Base-by-base conservation (phyloP, 2,329 filamentous ascomycete genomes). In the Delphinella strobiligena region DNA sequence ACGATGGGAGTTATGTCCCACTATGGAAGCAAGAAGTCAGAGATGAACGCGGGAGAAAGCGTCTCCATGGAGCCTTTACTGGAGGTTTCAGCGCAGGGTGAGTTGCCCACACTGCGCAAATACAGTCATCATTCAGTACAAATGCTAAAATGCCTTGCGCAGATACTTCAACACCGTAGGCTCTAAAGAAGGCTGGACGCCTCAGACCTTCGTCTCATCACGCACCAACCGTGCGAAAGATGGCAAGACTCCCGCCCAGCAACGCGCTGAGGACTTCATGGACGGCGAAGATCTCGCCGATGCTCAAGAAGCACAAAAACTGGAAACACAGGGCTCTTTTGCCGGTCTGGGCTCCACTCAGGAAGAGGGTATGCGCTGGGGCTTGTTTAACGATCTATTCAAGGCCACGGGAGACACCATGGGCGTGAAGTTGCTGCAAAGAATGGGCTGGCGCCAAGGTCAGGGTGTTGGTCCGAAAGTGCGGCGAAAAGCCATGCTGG, bases 1-100 rank as follows among this genome's bases (percentile, higher is more conserved):
- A 96, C 59, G 85, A 95, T 65, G 89, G 88, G 45, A 86, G 84
- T 31, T 96, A 88, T 56, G 75, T 94, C 12, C 91, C 91, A 0
- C 64, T 94, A n/a, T 96, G 91, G 87, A 94, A 96, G 66, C 91
- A 98, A 67, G 89, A 95, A 57, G 88, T 93, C 58, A 83, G 82
- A 43, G 91, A 98, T 62, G 91, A 95, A 56, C 79, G 79, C 49
- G 91, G 91, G 12, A 72, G 88, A 51, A 89, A 93, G 62, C 77
- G 91, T 39, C 71, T 98, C 3, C 91, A 98, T 61, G 91, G 91
- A 47, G 91, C 91, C 46, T 98, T 98, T 56, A 95, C 87, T 1
- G 91, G 91, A 51, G 91, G 91, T 19, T 98, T 83, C 66, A 95
- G 87, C 67, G 91, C 91, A 67, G 91, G 91, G 80, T 89, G 74